Percentiles rank a stretch among this genome's conserved stretches.
Evolutionary conservation across 2,329 filamentous ascomycete genomes (phyloP).

Genomic region (Gaeumannomyces tritici): DNA sequence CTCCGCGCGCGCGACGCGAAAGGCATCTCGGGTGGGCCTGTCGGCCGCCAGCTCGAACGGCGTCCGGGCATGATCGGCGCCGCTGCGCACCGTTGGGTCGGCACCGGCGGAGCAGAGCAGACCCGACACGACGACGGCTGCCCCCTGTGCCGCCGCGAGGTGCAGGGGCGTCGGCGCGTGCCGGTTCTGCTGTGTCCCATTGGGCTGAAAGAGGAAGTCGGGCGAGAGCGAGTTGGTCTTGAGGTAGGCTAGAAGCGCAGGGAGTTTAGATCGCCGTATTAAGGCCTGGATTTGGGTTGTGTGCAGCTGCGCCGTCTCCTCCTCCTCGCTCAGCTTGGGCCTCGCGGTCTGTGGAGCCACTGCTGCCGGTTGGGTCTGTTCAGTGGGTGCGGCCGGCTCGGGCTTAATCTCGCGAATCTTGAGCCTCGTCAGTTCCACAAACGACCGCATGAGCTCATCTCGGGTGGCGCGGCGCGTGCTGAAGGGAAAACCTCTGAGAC

Average conservation of each 20-base stretch:
- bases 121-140: slow-evolving; percentile 65
- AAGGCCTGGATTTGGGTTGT: slow-evolving; percentile 83
- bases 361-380: slow-evolving; percentile 12
- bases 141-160: slow-evolving; percentile 73
- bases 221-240: slow-evolving; percentile 59
- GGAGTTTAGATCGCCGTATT: slow-evolving; percentile 81
- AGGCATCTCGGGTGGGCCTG: slow-evolving; percentile 77
- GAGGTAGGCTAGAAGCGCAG: slow-evolving; percentile 77
- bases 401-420: slow-evolving; percentile 76
- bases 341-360: slow-evolving; percentile 35
- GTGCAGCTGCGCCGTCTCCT: slow-evolving; percentile 73
- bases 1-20: slow-evolving; percentile 76
- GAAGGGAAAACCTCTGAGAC: slow-evolving; percentile 85
- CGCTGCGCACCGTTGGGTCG: slow-evolving; percentile 61
- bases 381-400: slow-evolving; percentile 34
- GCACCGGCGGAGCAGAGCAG: slow-evolving; percentile 67
- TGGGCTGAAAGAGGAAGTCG: slow-evolving; percentile 67
- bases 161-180: slow-evolving; percentile 81
- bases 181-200: slow-evolving; percentile 54
- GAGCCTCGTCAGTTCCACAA: slow-evolving; percentile 84
- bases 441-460: slow-evolving; percentile 86
- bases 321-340: slow-evolving; percentile 67
- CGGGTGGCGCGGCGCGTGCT: slow-evolving; percentile 87
- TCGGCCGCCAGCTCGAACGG: slow-evolving; percentile 84
- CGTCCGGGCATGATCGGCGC: slow-evolving; percentile 59